These are phyloP conservation scores for Chaetomium tenue DNA, from an alignment of 495 filamentous ascomycete species.

Conservation along the genomic window DNA sequence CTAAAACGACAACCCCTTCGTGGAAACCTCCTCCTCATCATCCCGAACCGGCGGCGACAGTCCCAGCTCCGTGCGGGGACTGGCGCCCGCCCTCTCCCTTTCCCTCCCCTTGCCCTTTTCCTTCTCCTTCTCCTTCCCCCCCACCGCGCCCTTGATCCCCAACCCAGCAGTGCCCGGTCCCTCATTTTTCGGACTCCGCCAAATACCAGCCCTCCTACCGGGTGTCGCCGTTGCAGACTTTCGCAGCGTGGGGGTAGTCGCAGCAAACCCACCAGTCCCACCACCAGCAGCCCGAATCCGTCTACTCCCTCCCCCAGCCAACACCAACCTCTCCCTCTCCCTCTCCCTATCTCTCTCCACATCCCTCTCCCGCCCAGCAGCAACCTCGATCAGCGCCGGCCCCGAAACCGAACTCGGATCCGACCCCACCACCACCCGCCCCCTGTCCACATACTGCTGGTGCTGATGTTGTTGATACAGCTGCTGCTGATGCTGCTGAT, in stretches of 20 bases:
- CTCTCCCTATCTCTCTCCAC: neutral
- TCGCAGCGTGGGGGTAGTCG: neutral
- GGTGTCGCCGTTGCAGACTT: neutral
- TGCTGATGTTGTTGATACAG: slow-evolving; percentile 3
- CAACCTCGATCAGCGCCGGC: slow-evolving; percentile 25
- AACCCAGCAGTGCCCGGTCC: slow-evolving; percentile 2
- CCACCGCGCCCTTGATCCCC: neutral
- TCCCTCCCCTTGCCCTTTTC: slow-evolving; percentile 9
- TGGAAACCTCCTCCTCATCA: slow-evolving; percentile 22
- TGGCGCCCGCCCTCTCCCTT: neutral
- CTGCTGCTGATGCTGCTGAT: slow-evolving; percentile 3
- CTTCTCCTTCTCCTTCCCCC: slow-evolving; percentile 17
- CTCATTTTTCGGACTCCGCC: slow-evolving; percentile 11
- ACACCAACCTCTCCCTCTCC: neutral
- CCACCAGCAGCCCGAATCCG: neutral
- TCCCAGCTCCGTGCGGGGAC: neutral
- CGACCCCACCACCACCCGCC: slow-evolving; percentile 9
- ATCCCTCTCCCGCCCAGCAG: slow-evolving; percentile 3
- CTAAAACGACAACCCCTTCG: slow-evolving; percentile 38
- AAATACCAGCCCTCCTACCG: neutral
- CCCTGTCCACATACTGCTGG: neutral
- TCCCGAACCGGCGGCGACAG: slow-evolving; percentile 16
- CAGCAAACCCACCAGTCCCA: neutral
- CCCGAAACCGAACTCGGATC: neutral
- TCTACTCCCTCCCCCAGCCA: no score